Percentiles rank a stretch among this genome's conserved stretches.
These are phyloP conservation scores for Naganishia antarctica DNA, from an alignment of 768 basidiomycete species.

Conservation along the genomic window DNA sequence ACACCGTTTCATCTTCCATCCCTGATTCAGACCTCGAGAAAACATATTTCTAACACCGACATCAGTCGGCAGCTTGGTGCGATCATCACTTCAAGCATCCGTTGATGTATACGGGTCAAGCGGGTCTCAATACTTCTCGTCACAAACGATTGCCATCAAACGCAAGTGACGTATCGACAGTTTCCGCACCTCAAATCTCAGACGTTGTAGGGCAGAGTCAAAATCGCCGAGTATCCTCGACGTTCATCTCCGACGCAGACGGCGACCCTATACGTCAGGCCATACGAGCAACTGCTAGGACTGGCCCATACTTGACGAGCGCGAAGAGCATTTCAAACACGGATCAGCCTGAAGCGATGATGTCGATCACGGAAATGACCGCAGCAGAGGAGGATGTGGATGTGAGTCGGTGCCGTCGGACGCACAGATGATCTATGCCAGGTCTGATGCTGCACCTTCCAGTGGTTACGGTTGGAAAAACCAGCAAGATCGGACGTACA, in stretches of 20 bases:
- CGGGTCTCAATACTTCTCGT: constrained; percentile 5
- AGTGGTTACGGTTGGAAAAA: constrained; percentile 45
- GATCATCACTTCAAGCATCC: constrained; percentile 62
- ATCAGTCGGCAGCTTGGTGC: constrained; percentile 61
- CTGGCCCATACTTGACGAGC: neutral
- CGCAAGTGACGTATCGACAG: constrained; percentile 75
- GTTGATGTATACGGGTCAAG: constrained; percentile 19
- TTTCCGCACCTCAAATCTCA: constrained; percentile 75
- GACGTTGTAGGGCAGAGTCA: constrained; percentile 63
- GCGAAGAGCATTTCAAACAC: constrained; percentile 6
- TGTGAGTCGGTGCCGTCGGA: constrained; percentile 29
- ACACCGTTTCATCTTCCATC: no score
- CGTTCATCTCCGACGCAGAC: constrained; percentile 78
- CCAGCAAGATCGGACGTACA: constrained; percentile 43
- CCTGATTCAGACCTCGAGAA: no score
- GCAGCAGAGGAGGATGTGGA: constrained; percentile 42
- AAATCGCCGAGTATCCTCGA: constrained; percentile 73
- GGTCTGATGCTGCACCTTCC: neutral
- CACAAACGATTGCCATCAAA: constrained; percentile 55
- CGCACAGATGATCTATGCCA: neutral
- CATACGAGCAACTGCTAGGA: constrained; percentile 9
- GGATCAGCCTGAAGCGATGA: neutral
- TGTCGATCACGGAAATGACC: constrained; percentile 18
- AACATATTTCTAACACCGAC: constrained; percentile 39
- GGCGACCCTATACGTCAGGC: constrained; percentile 65